Conservation (phyloP, 2,329 filamentous ascomycete species). For the Herpotrichia juniperi region DNA sequence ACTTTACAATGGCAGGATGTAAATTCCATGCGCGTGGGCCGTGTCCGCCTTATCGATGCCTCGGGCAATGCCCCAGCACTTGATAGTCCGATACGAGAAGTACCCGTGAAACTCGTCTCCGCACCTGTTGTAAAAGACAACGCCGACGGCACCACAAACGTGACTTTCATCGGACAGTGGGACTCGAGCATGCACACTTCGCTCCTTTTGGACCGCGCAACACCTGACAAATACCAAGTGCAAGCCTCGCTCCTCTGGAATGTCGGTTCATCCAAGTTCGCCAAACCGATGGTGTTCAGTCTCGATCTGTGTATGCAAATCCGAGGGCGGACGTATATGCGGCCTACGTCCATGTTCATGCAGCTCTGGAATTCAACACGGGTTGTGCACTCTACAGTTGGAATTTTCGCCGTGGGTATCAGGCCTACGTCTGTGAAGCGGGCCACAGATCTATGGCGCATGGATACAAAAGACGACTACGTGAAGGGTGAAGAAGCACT, state of each 20-base stretch:
- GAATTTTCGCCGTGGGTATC: slow-evolving; percentile 85
- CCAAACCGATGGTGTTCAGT: slow-evolving; percentile 87
- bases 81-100: slow-evolving; percentile 72
- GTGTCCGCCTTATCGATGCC: slow-evolving; percentile 81
- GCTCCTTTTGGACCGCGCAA: slow-evolving; percentile 89
- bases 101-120: slow-evolving; percentile 77
- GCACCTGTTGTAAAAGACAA: slow-evolving; percentile 83
- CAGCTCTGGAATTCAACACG: slow-evolving; percentile 84
- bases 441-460: slow-evolving; percentile 91
- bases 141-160: slow-evolving; percentile 85
- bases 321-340: slow-evolving; percentile 79
- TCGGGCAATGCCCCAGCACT: slow-evolving; percentile 85
- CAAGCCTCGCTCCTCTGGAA: slow-evolving; percentile 90
- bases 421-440: slow-evolving; percentile 89
- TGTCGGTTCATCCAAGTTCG: slow-evolving; percentile 79
- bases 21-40: slow-evolving; percentile 75
- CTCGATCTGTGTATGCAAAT: slow-evolving; percentile 84
- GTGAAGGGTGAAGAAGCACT: slow-evolving; percentile 94
- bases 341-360: slow-evolving; percentile 83
- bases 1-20: slow-evolving; percentile 88
- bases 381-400: slow-evolving; percentile 84
- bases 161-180: slow-evolving; percentile 92
- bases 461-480: slow-evolving; percentile 94
- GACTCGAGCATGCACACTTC: slow-evolving; percentile 93
- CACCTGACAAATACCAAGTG: slow-evolving; percentile 89